Percentiles rank a stretch among this genome's conserved stretches.
Conservation (phyloP, 495 filamentous ascomycete species). For the Neurospora africana region DNA sequence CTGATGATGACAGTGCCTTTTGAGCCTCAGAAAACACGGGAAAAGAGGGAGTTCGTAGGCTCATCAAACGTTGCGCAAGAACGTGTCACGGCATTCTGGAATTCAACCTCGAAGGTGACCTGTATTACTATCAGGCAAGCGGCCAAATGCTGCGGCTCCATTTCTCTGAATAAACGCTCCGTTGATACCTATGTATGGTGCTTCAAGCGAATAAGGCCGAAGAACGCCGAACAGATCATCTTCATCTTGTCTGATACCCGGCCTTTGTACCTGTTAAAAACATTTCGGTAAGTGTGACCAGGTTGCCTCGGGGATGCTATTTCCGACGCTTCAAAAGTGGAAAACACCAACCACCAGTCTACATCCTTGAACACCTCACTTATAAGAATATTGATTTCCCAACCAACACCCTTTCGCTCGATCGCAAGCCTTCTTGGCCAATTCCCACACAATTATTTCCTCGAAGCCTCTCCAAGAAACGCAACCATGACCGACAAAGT, state of each 20-base stretch:
- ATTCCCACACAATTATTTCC: not conserved
- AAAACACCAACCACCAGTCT: not conserved
- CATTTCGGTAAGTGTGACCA: not conserved
- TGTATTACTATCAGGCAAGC: not conserved
- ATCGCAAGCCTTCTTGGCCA: not conserved
- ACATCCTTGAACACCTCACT: not conserved
- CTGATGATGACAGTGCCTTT: not conserved
- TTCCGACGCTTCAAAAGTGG: not conserved
- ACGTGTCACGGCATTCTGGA: not conserved
- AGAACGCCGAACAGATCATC: not conserved
- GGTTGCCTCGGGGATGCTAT: not conserved
- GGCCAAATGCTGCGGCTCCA: not conserved
- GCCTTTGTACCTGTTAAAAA: not conserved
- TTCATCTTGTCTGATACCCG: not conserved
- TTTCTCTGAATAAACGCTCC: not conserved
- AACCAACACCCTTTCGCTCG: not conserved
- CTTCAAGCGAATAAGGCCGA: not conserved
- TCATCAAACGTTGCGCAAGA: not conserved
- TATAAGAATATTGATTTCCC: not conserved
- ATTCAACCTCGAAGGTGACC: not conserved
- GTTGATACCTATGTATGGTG: not conserved
- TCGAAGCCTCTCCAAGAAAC: not conserved
- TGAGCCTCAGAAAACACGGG: not conserved
- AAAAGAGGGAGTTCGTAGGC: not conserved
- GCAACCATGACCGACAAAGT: slow-evolving; percentile 48